Percentiles rank a stretch among this genome's conserved stretches.
Evolutionary conservation across 225 moss, liverwort and hornwort genomes (phyloP).

Genomic region (Pseudoscleropodium purum): DNA sequence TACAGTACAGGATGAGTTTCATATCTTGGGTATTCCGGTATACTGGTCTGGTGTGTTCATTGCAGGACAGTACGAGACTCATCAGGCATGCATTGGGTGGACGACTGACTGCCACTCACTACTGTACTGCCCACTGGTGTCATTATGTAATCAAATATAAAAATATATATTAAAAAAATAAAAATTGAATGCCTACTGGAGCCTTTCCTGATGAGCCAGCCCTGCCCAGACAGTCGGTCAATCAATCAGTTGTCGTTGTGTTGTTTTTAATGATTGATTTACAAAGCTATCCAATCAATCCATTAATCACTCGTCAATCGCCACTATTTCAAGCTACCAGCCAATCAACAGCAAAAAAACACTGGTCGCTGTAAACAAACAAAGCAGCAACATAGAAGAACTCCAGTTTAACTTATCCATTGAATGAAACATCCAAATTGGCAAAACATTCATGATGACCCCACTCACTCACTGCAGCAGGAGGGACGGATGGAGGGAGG

Average conservation of each 20-base stretch:
- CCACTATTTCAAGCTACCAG: neutral
- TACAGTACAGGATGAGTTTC: neutral
- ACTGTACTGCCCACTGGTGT: neutral
- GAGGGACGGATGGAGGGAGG: too few species aligned
- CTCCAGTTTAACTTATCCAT: neutral
- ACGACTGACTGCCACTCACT: neutral
- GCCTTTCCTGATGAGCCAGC: neutral
- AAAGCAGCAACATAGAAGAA: neutral
- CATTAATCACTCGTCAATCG: neutral
- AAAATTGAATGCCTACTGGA: neutral
- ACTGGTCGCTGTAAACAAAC: neutral
- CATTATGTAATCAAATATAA: neutral
- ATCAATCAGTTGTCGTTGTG: neutral
- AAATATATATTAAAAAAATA: neutral
- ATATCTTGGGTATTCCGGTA: neutral
- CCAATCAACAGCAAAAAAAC: neutral
- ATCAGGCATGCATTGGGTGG: neutral
- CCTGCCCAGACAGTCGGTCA: neutral
- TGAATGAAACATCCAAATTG: neutral
- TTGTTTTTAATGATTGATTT: neutral
- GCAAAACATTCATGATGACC: neutral
- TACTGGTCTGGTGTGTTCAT: neutral
- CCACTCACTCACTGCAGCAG: too few species aligned
- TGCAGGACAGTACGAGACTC: neutral
- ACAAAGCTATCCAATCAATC: constrained; percentile 22